Conservation (phyloP, 345 rosid genomes). For the Eutrema yunnanense region DNA sequence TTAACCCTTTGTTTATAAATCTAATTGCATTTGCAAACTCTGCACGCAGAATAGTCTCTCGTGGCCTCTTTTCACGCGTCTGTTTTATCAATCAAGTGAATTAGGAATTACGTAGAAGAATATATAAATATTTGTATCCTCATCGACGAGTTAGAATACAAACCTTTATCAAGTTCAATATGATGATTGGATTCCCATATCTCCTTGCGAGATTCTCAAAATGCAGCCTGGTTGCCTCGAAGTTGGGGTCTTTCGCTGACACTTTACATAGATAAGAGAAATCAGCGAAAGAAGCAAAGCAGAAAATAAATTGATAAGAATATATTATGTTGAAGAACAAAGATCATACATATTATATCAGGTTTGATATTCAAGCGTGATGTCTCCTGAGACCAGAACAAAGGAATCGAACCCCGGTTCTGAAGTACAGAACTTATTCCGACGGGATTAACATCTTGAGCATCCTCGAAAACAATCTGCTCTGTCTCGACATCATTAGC, state of each 20-base stretch:
- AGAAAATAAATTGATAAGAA: neutral
- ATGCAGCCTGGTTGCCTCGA: slow-evolving; percentile 85
- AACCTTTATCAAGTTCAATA: slow-evolving; percentile 89
- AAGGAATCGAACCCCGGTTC: slow-evolving; percentile 94
- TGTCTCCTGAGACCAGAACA: slow-evolving; percentile 96
- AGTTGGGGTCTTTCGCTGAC: slow-evolving; percentile 67
- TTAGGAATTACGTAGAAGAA: slow-evolving; percentile 3
- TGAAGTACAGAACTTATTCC: slow-evolving; percentile 92
- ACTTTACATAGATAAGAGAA: slow-evolving; percentile 39
- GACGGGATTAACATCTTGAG: slow-evolving; percentile 48
- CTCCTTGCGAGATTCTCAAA: slow-evolving; percentile 82
- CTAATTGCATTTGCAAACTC: slow-evolving; percentile 81
- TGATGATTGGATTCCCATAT: slow-evolving; percentile 89
- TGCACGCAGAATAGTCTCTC: slow-evolving; percentile 76
- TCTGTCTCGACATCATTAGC: slow-evolving; percentile 99
- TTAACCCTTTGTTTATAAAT: slow-evolving; percentile 51
- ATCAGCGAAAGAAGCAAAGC: slow-evolving; percentile 23
- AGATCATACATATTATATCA: slow-evolving; percentile 73
- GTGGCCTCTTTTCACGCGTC: slow-evolving; percentile 83
- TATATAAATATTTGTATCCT: slow-evolving; percentile 6
- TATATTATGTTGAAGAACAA: neutral
- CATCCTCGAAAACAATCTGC: slow-evolving; percentile 82
- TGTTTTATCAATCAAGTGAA: slow-evolving; percentile 29
- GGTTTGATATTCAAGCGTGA: slow-evolving; percentile 85
- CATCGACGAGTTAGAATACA: slow-evolving; percentile 1